Conservation (phyloP, 163 green algal species). For the Chloromonas sp. region DNA sequence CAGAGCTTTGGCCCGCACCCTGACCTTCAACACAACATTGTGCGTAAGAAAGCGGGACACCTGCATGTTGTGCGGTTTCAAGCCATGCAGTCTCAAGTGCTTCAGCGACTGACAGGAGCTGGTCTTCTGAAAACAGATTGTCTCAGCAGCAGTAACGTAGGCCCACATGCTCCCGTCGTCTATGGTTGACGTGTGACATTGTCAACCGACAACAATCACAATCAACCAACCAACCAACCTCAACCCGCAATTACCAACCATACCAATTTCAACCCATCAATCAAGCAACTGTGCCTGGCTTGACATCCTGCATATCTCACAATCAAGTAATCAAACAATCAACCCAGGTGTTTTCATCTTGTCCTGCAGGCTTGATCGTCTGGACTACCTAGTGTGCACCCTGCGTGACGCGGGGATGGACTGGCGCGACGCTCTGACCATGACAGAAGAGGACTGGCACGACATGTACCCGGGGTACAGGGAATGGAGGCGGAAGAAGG, state of each 20-base stretch:
- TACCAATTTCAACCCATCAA: background rate
- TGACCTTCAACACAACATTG: background rate
- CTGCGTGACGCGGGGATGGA: background rate
- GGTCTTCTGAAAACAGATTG: background rate
- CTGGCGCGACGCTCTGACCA: conserved; percentile 4
- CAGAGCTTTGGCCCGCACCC: background rate
- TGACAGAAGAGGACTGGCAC: conserved; percentile 6
- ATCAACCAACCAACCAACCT: background rate
- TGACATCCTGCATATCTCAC: no score
- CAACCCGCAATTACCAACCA: background rate
- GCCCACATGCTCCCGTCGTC: background rate
- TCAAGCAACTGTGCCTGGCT: no score
- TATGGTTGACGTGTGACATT: background rate
- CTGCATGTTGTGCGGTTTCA: background rate
- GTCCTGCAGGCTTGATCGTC: conserved; percentile 7
- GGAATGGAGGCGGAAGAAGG: background rate
- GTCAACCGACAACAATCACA: no score
- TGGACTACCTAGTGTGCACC: conserved; percentile 7
- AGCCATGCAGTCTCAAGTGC: background rate
- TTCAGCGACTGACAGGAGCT: background rate
- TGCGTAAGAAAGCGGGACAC: background rate
- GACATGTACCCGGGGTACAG: conserved; percentile 13
- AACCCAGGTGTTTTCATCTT: no score
- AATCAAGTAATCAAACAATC: no score
- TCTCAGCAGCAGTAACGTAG: background rate